Evolutionary conservation across 768 basidiomycete genomes (phyloP).

Genomic region (Lyophyllum atratum): DNA sequence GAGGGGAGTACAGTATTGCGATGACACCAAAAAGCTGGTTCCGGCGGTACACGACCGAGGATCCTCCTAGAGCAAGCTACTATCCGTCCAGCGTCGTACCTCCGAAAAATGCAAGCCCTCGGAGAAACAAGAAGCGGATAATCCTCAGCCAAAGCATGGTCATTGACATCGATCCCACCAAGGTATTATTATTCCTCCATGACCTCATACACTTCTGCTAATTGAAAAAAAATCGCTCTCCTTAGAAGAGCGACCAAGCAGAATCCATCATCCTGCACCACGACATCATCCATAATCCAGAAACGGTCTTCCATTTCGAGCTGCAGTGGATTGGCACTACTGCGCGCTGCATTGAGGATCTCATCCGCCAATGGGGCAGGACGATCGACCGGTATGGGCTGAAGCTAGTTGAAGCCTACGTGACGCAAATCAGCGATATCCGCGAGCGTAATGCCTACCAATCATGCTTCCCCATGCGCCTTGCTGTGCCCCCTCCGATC

Average conservation of each 20-base stretch:
- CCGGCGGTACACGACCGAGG: conserved; percentile 52
- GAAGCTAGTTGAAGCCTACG: conserved; percentile 91
- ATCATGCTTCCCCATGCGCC: conserved; percentile 80
- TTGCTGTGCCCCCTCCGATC: conserved; percentile 75
- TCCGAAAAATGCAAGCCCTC: conserved; percentile 38
- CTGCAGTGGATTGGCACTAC: conserved; percentile 97
- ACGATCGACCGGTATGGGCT: conserved; percentile 88
- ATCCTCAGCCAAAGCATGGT: conserved; percentile 89
- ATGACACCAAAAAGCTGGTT: conserved; percentile 79
- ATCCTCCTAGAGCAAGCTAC: conserved; percentile 33
- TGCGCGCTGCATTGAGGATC: conserved; percentile 87
- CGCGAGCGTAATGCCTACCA: conserved; percentile 88
- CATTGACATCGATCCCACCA: conserved; percentile 81
- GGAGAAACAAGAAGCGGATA: conserved; percentile 57
- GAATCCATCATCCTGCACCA: conserved; percentile 89
- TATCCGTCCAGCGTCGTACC: conserved; percentile 38
- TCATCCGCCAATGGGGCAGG: conserved; percentile 78
- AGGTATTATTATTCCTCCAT: conserved; percentile 40
- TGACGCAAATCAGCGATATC: conserved; percentile 89
- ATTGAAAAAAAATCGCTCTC: not conserved
- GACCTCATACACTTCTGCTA: conserved; percentile 1
- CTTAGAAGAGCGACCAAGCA: conserved; percentile 80
- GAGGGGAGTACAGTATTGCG: conserved; percentile 72
- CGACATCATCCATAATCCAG: conserved; percentile 93
- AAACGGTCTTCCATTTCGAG: conserved; percentile 96